Conservation (phyloP, 208 protist species). For the Wallacemonas sp. region DNA sequence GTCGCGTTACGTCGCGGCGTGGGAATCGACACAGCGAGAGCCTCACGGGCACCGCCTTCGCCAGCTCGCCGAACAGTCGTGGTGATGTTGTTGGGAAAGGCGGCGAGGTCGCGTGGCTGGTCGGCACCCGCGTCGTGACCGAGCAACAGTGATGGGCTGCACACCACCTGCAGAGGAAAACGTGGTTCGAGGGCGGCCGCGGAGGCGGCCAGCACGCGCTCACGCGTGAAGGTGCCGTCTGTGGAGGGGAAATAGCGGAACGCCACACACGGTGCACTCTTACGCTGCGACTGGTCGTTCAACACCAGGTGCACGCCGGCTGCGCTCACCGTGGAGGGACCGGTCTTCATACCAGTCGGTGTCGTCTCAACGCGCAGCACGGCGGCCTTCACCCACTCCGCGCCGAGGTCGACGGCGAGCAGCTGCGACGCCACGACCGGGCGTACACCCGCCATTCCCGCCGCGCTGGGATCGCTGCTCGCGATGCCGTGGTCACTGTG, state of each 20-base stretch:
- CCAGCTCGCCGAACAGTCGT: neutral
- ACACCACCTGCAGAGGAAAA: conserved; percentile 72
- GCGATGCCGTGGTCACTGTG: no score
- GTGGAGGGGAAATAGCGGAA: conserved; percentile 63
- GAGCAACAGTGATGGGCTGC: conserved; percentile 49
- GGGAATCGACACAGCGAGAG: conserved; percentile 14
- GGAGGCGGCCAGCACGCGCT: conserved; percentile 88
- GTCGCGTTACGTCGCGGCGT: neutral
- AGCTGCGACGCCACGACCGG: conserved; percentile 35
- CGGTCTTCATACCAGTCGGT: neutral
- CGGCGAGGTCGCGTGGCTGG: neutral
- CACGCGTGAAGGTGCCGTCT: conserved; percentile 30
- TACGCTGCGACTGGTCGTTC: conserved; percentile 93
- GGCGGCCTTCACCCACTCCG: conserved; percentile 41
- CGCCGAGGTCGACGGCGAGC: conserved; percentile 63
- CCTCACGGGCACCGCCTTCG: neutral
- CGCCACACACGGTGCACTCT: conserved; percentile 85
- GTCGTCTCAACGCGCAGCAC: conserved; percentile 14
- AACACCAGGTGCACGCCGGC: conserved; percentile 77
- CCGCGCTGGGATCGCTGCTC: no score
- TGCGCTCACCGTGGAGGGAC: conserved; percentile 5
- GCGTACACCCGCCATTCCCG: neutral
- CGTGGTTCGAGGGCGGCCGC: conserved; percentile 72
- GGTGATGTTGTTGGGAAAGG: neutral
- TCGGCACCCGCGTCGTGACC: conserved; percentile 8